Evolutionary conservation across 257 asterid genomes (phyloP), one percentile per base, ranked within the genome.

Genomic region (Jaltomata sinuosa): DNA sequence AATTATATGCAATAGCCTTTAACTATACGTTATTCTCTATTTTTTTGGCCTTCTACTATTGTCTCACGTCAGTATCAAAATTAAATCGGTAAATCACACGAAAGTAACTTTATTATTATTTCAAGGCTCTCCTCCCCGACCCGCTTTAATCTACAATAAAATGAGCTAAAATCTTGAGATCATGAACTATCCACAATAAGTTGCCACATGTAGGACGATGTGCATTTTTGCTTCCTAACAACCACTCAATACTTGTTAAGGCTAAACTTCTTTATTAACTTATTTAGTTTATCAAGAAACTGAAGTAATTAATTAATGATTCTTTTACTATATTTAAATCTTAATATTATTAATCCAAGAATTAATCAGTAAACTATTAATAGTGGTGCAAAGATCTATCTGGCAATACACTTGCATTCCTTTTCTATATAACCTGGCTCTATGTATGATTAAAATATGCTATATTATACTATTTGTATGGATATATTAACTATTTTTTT

Each of bases 1-100:
- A 84, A 86, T 84, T 76, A 74, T 77, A 84, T 31, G 86, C 85
- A 85, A 38, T 67, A 53, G 72, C 89, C 29, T 14, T 21, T n/a
- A n/a, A 3, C 29, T 21, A 50, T 18, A 52, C 59, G 59, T 9
- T 11, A 55, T 55, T 50, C 19, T 50, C 16, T 57, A 10, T n/a
- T 57, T 22, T 22, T 1, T 22, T 57, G n/a, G 11, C 6, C 10
- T 38, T 5, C 50, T n/a, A 16, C 2, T 10, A 21, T 6, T 10
- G 29, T 69, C 38, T 69, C 32, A 69, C 12, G 19, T 38, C 79
- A 38, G 3, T 11, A 11, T 38, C 71, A 38, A 54, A 11, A 59
- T 59, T 25, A 25, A 59, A 22, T 59, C 18, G 7, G 1, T 2
- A 11, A 59, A 59, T 59, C 31, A 0, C 34, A 59, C 3, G 8